Evolutionary conservation across 192 early-diverging fungal species (phyloP).

Genomic region (Entomortierella lignicola): DNA sequence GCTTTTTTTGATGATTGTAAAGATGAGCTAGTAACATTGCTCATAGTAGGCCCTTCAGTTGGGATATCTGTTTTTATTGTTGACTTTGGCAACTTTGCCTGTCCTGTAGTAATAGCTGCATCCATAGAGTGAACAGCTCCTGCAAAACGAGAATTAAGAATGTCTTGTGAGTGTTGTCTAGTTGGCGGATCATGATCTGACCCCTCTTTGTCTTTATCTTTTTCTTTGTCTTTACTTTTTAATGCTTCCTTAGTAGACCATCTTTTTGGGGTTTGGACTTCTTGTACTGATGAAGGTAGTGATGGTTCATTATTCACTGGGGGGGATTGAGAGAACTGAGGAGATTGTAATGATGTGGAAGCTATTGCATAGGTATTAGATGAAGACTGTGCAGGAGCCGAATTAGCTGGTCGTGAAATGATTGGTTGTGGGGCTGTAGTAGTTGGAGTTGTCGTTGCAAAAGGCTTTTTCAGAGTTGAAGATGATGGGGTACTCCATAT

Average conservation of each 20-base stretch:
- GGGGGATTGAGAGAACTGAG: neutral
- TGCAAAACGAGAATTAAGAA: neutral
- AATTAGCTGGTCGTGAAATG: neutral
- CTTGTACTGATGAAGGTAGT: conserved; percentile 5
- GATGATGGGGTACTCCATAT: conserved; percentile 24
- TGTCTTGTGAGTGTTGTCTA: neutral
- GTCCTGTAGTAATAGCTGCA: neutral
- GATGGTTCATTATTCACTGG: neutral
- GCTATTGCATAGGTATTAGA: neutral
- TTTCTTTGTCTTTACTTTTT: conserved; percentile 3
- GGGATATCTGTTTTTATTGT: neutral
- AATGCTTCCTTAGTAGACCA: conserved; percentile 23
- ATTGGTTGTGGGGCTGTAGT: neutral
- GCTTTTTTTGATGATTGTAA: neutral
- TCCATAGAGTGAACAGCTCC: neutral
- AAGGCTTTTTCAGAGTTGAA: neutral
- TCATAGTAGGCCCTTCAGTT: neutral
- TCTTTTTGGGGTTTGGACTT: neutral
- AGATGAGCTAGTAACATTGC: neutral
- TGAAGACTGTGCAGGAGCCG: neutral
- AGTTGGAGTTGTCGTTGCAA: neutral
- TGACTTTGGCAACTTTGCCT: neutral
- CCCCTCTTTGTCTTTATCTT: neutral
- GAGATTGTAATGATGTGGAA: neutral
- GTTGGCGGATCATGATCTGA: neutral